A percentile compares a stretch with the other conserved stretches of the same genome.
Conservation (phyloP, 164 flowering plant genomes). For the Pachysandra terminalis region DNA sequence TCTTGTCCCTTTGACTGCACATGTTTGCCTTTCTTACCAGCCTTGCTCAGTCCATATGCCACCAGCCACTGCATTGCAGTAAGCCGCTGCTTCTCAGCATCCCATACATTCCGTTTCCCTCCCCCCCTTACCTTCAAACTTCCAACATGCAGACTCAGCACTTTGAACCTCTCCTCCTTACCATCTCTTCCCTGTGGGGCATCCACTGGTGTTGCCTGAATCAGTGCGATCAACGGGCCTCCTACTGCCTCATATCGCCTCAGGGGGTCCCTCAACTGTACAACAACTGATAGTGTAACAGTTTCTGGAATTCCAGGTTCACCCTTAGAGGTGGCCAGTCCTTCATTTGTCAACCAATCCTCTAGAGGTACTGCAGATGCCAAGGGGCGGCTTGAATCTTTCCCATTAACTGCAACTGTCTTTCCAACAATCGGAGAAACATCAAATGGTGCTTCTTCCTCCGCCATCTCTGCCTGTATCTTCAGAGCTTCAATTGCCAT, state of each 20-base stretch:
- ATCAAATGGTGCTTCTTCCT: constrained; percentile 89
- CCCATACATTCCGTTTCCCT: constrained; percentile 58
- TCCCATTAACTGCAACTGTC: constrained; percentile 8
- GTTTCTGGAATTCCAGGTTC: constrained; percentile 18
- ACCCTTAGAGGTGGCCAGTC: constrained; percentile 7
- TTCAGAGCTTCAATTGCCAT: constrained; percentile 74
- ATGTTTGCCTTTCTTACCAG: constrained; percentile 50
- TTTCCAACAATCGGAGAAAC: constrained; percentile 47
- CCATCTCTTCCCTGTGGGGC: constrained; percentile 21
- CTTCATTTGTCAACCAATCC: constrained; percentile 44
- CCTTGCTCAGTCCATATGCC: constrained; percentile 69
- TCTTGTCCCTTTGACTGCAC: constrained; percentile 45
- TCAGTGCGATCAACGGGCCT: constrained; percentile 57
- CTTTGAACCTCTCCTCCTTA: constrained; percentile 58
- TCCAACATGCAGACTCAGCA: constrained; percentile 71
- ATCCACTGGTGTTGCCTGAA: constrained; percentile 46
- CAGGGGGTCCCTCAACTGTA: constrained; percentile 77
- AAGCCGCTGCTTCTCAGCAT: constrained; percentile 72
- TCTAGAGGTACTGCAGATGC: constrained; percentile 54
- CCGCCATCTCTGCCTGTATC: constrained; percentile 81
- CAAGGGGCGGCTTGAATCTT: constrained; percentile 33
- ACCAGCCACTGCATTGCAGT: constrained; percentile 92
- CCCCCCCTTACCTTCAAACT: constrained; percentile 55
- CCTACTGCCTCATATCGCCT: constrained; percentile 82
- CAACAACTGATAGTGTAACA: constrained; percentile 41